phyloP scores from a whole-genome alignment of 2,329 filamentous ascomycete species.

The Calonectria henricotiae region DNA sequence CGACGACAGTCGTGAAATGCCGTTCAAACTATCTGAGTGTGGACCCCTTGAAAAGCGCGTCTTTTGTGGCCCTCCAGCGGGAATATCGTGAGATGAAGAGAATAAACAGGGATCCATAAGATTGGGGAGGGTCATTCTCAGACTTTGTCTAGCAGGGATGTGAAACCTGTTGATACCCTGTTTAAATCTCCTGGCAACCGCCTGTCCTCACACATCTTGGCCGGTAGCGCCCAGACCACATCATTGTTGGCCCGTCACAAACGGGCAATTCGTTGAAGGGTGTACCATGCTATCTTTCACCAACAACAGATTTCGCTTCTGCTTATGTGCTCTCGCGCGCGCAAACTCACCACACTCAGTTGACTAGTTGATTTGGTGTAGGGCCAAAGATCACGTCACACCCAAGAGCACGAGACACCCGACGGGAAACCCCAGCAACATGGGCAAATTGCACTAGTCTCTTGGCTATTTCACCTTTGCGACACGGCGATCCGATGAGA shows the following conservation, averaged over 20 bases:
- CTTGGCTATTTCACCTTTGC: conserved; percentile 42
- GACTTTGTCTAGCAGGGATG: conserved; percentile 45
- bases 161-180: conserved; percentile 43
- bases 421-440: conserved; percentile 21
- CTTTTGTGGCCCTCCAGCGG: conserved; percentile 23
- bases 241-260: not conserved
- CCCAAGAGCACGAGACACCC: conserved; percentile 31
- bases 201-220: conserved; percentile 22
- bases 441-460: conserved; percentile 40
- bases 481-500: conserved; percentile 44
- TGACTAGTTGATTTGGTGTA: not conserved
- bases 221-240: conserved; percentile 13
- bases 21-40: conserved; percentile 43
- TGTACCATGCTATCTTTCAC: conserved; percentile 15
- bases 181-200: conserved; percentile 19
- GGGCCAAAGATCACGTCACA: conserved; percentile 11
- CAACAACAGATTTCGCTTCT: conserved; percentile 5
- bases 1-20: conserved; percentile 25
- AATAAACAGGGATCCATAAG: conserved; percentile 44
- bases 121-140: conserved; percentile 46
- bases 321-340: not conserved
- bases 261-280: not conserved
- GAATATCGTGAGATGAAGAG: conserved; percentile 28
- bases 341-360: conserved; percentile 22
- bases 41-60: conserved; percentile 32